Conservation (phyloP, 2,329 filamentous ascomycete genomes). For the Penicillium italicum region DNA sequence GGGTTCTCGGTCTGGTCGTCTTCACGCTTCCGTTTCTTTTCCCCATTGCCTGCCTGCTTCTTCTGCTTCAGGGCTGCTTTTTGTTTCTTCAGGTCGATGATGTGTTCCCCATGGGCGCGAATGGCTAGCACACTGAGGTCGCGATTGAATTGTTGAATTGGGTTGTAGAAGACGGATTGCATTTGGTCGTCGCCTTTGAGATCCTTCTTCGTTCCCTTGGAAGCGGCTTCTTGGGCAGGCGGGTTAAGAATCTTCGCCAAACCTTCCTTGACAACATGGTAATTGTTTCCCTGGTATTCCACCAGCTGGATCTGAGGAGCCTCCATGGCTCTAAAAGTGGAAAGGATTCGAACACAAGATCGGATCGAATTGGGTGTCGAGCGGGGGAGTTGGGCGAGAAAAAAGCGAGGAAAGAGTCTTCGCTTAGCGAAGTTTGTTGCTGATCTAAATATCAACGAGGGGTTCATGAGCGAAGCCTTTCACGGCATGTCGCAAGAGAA, state of each 20-base stretch:
- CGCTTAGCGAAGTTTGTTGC: conserved; percentile 12
- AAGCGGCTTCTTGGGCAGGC: conserved; percentile 43
- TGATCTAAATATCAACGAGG: conserved; percentile 2
- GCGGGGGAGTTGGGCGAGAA: conserved; percentile 1
- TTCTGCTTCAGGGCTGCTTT: conserved; percentile 43
- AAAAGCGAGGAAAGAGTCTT: background rate
- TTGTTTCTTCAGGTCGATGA: conserved; percentile 52
- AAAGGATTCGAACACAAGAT: conserved; percentile 9
- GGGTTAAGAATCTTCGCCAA: conserved; percentile 65
- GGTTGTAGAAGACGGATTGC: conserved; percentile 93
- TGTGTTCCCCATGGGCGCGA: conserved; percentile 76
- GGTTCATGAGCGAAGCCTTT: conserved; percentile 15
- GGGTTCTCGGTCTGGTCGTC: conserved; percentile 20
- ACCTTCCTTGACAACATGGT: conserved; percentile 63
- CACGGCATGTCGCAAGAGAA: conserved; percentile 8
- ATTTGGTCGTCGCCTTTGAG: conserved; percentile 56
- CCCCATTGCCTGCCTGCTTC: conserved; percentile 32
- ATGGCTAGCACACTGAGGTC: conserved; percentile 92
- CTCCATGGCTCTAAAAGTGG: conserved; percentile 18
- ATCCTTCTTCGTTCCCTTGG: conserved; percentile 44
- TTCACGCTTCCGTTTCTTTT: conserved; percentile 40
- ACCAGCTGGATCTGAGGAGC: conserved; percentile 27
- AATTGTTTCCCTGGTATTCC: conserved; percentile 51
- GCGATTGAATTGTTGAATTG: conserved; percentile 97
- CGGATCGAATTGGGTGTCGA: background rate